Conservation (phyloP, 2,329 filamentous ascomycete species). For the Colletotrichum salicis region DNA sequence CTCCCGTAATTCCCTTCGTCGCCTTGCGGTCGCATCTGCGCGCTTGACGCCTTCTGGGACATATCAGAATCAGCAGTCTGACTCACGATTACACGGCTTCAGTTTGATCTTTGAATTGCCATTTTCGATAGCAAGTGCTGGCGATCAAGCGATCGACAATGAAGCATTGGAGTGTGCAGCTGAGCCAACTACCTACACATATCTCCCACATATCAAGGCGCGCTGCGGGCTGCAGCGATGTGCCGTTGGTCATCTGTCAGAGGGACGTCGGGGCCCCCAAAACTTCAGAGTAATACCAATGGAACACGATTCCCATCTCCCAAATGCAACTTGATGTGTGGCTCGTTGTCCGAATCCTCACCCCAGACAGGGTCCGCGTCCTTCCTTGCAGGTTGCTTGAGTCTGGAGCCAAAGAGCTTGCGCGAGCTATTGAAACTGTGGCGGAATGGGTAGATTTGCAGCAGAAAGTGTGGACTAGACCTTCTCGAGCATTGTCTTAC, state of each 20-base stretch:
- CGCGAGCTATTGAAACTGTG: neutral
- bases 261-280: neutral
- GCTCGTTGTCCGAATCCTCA: conserved; percentile 19
- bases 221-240: conserved; percentile 12
- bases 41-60: neutral
- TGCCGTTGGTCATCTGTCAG: conserved; percentile 14
- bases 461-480: conserved; percentile 17
- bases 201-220: conserved; percentile 4
- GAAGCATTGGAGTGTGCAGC: neutral
- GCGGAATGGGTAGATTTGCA: conserved; percentile 8
- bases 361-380: conserved; percentile 13
- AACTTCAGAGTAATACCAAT: neutral
- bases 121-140: neutral
- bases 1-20: neutral
- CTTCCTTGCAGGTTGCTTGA: conserved; percentile 13
- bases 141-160: conserved; percentile 23
- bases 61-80: neutral
- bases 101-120: neutral
- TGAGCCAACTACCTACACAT: neutral
- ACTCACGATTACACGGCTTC: neutral
- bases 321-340: conserved; percentile 3
- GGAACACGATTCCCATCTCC: neutral
- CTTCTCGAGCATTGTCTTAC: conserved; percentile 15
- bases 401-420: neutral
- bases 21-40: neutral